Evolutionary conservation across 2,329 filamentous ascomycete species (phyloP).

Genomic region (Colletotrichum sp.): DNA sequence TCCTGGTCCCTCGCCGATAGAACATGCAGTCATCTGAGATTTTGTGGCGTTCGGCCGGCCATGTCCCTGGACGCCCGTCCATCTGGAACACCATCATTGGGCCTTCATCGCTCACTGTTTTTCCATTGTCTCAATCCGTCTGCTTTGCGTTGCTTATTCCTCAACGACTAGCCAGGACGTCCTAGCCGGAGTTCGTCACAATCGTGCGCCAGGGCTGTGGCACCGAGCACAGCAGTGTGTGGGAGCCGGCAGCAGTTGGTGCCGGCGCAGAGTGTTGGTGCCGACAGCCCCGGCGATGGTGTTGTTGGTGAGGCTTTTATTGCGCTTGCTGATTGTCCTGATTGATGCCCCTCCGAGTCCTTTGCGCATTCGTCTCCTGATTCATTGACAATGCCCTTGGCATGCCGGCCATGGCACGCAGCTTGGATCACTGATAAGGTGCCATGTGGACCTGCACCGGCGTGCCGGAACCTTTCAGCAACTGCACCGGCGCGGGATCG

Average conservation of each 20-base stretch:
- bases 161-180: neutral
- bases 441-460: neutral
- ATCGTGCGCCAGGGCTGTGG: neutral
- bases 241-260: slow-evolving; percentile 3
- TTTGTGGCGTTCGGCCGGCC: slow-evolving; percentile 7
- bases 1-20: neutral
- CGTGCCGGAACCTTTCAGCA: neutral
- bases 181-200: neutral
- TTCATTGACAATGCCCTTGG: neutral
- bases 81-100: slow-evolving; percentile 6
- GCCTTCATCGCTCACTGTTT: neutral
- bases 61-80: neutral
- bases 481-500: neutral
- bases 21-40: slow-evolving; percentile 14
- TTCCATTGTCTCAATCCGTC: slow-evolving; percentile 9
- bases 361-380: neutral
- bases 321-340: neutral
- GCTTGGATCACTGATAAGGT: neutral
- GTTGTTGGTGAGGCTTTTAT: neutral
- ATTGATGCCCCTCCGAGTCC: neutral
- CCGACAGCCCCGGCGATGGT: neutral
- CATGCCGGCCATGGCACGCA: neutral
- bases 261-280: neutral
- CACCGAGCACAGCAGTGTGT: slow-evolving; percentile 12
- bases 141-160: slow-evolving; percentile 11